Conservation (phyloP, 768 basidiomycete species). For the Lactarius pseudohatsudake region DNA sequence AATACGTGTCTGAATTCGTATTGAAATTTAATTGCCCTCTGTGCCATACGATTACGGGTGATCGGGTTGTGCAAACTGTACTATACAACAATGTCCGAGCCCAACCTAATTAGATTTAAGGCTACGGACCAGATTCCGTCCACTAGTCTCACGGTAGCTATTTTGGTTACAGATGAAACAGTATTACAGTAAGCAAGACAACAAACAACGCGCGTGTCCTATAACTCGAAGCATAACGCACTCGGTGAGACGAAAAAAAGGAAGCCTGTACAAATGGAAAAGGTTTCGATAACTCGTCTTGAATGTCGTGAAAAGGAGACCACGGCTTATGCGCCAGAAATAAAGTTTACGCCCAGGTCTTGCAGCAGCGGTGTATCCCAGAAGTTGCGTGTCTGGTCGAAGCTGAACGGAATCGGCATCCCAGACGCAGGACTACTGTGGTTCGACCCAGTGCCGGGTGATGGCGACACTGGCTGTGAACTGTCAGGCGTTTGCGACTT, state of each 20-base stretch:
- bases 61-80: no score
- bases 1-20: not conserved
- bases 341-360: slow-evolving; percentile 14
- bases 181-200: slow-evolving; percentile 7
- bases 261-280: not conserved
- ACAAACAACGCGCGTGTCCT: not conserved
- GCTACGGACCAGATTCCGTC: not conserved
- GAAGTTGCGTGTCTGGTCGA: slow-evolving; percentile 26
- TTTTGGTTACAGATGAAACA: not conserved
- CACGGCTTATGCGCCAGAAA: slow-evolving; percentile 3
- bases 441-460: slow-evolving; percentile 24
- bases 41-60: not conserved
- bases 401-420: slow-evolving; percentile 30
- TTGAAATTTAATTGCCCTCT: not conserved
- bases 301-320: not conserved
- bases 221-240: not conserved
- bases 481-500: slow-evolving; percentile 11
- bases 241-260: not conserved
- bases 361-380: slow-evolving; percentile 24
- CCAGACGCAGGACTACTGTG: slow-evolving; percentile 27
- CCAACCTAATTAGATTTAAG: not conserved
- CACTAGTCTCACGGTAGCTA: not conserved
- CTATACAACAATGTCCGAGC: not conserved
- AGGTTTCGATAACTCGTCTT: not conserved
- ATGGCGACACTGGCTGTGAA: slow-evolving; percentile 24